phyloP scores from a whole-genome alignment of 164 flowering plant genomes.

The Saururus chinensis region DNA sequence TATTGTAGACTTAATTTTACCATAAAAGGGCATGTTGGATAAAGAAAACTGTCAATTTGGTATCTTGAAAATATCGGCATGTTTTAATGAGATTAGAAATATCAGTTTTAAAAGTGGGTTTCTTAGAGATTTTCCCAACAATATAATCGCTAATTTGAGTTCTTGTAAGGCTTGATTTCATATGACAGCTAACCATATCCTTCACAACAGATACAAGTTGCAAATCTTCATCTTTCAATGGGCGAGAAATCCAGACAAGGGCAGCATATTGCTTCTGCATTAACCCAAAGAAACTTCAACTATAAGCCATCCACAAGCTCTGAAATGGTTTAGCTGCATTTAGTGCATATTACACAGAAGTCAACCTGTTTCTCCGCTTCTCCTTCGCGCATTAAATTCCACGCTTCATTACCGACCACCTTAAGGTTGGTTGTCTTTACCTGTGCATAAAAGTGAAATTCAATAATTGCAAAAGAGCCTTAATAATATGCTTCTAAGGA shows the following conservation, averaged over 20 bases:
- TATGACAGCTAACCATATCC: slow-evolving; percentile 47
- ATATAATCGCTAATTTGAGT: too few relatives aligned
- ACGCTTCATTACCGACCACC: slow-evolving; percentile 54
- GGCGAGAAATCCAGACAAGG: slow-evolving; percentile 88
- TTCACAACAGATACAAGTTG: slow-evolving; percentile 43
- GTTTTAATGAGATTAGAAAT: too few relatives aligned
- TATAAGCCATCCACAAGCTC: not conserved
- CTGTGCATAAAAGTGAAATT: slow-evolving; percentile 17
- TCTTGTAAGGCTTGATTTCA: not conserved
- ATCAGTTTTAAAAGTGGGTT: too few relatives aligned
- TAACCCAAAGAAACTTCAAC: not conserved
- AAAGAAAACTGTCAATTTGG: too few relatives aligned
- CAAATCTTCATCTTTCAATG: slow-evolving; percentile 57
- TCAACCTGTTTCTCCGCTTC: slow-evolving; percentile 96
- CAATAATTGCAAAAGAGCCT: too few relatives aligned
- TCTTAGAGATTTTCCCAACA: too few relatives aligned
- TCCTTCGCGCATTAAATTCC: slow-evolving; percentile 93
- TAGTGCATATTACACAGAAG: not conserved
- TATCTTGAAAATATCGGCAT: too few relatives aligned
- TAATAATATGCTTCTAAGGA: too few relatives aligned
- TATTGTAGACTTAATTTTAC: too few relatives aligned
- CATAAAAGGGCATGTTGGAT: too few relatives aligned
- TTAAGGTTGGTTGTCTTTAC: slow-evolving; percentile 66
- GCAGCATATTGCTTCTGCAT: slow-evolving; percentile 96
- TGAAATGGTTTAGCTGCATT: not conserved